Base-by-base conservation (phyloP, 192 early-diverging fungal genomes). In the Paraglomus occultum region DNA sequence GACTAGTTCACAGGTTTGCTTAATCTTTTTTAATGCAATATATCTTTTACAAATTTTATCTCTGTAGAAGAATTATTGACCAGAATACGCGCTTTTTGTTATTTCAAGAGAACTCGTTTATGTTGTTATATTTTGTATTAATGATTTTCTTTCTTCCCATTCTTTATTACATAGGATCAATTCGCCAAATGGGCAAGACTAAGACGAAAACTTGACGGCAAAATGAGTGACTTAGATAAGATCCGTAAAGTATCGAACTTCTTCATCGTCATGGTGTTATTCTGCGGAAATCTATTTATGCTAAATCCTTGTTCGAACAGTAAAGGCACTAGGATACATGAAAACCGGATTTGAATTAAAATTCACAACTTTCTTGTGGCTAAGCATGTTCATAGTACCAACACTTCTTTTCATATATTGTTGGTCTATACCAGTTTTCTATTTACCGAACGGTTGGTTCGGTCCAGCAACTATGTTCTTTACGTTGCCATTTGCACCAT, bases 161-260 rank as follows among this genome's bases (percentile, higher is more conserved):
- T 48, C 44, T 43, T 22, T 61, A 45, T 18, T 39, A 61, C 10
- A 23, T 68, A 89, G 79, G 92, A 95, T 75, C 86, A 94, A 80
- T 95, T 95, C 84, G 92, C 94, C 22, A 88, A 86, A 76, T 95
- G 94, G 94, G 94, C 94, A 48, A 93, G 92, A 79, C 71, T 93
- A 72, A 85, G 90, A 47, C 85, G 94, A 71, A 84, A 85, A 67
- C 81, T 92, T 63, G 94, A 95, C 73, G 84, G 85, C 39, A 73
- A 80, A 49, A 83, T 89, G 11, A 82, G 84, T n/a, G 86, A 87
- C 57, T 86, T 89, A 51, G 91, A 94, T 55, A 82, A 79, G 39
- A 58, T 83, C 55, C 79, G 87, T 90, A 82, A 75, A 81, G 49
- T 50, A 23, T 46, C 15, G n/a, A 70, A 31, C 20, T 11, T 31